Percentiles rank a stretch among this genome's conserved stretches.
Conservation (phyloP, 352 stramenopile species). For the Globisporangium viniferum region DNA sequence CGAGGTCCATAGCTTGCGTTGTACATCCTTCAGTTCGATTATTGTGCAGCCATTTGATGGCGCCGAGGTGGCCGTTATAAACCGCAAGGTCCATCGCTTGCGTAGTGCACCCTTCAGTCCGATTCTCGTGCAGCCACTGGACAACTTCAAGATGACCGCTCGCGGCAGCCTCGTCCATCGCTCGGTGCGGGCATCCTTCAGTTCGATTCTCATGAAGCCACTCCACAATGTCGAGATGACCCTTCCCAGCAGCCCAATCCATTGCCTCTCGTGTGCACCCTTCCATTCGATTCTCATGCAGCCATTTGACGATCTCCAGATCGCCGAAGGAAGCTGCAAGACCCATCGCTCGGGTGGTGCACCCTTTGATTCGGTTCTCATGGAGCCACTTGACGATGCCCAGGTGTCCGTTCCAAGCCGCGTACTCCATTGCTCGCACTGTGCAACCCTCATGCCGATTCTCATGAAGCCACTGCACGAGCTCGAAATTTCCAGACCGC, state of each 20-base stretch:
- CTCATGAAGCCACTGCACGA: not conserved
- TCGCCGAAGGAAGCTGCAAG: no score
- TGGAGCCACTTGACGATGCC: no score
- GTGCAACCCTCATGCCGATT: not conserved
- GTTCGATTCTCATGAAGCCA: conserved; percentile 1
- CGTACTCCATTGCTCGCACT: no score
- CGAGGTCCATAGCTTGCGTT: not conserved
- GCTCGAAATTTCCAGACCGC: not conserved
- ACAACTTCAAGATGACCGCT: not conserved
- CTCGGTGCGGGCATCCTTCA: not conserved
- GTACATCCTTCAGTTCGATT: conserved; percentile 1
- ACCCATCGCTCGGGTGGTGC: no score
- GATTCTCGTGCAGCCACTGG: conserved; percentile 15
- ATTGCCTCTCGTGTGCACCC: not conserved
- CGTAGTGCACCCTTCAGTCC: not conserved
- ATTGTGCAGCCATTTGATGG: not conserved
- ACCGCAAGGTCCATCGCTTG: not conserved
- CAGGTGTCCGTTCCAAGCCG: no score
- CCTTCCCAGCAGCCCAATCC: not conserved
- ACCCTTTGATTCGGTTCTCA: no score
- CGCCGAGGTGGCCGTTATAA: not conserved
- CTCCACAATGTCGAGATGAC: not conserved
- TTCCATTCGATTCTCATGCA: not conserved
- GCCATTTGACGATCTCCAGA: no score
- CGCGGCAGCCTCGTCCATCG: not conserved